These are phyloP conservation scores for Spergularia azorica DNA, from an alignment of 179 eudicot species.

Conservation along the genomic window DNA sequence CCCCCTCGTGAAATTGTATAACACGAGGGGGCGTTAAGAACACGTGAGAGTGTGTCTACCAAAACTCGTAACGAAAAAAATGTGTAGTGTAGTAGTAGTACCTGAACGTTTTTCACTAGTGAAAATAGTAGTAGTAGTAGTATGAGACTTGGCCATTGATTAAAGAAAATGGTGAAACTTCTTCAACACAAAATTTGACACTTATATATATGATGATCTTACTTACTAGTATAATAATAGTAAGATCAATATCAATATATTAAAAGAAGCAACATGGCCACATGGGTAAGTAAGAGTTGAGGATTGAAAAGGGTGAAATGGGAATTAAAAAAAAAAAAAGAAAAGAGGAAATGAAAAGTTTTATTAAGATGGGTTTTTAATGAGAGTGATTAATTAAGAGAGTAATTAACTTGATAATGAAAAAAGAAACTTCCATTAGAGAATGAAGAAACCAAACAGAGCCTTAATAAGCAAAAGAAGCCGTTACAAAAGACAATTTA, in stretches of 20 bases:
- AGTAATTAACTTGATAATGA: neutral
- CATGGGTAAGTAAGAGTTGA: neutral
- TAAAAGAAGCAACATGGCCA: constrained; percentile 3
- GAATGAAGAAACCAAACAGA: neutral
- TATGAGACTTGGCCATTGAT: constrained; percentile 28
- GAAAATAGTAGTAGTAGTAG: neutral
- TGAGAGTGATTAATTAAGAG: neutral
- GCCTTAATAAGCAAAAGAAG: constrained; percentile 1
- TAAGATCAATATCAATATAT: no score
- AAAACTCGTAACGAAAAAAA: no score
- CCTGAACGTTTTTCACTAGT: constrained; percentile 28
- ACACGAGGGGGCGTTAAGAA: neutral
- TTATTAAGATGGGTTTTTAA: neutral
- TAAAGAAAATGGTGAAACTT: neutral
- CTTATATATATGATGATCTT: no score
- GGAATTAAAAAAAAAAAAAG: neutral
- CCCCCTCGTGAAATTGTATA: neutral
- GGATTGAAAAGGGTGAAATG: no score
- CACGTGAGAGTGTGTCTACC: neutral
- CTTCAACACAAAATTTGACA: neutral
- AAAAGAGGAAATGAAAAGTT: neutral
- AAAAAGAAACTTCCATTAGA: constrained; percentile 1
- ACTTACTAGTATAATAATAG: no score
- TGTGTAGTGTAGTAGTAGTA: neutral
- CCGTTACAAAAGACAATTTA: constrained; percentile 16